Conservation (phyloP, 2,329 filamentous ascomycete species). For the Cryphonectria japonica region DNA sequence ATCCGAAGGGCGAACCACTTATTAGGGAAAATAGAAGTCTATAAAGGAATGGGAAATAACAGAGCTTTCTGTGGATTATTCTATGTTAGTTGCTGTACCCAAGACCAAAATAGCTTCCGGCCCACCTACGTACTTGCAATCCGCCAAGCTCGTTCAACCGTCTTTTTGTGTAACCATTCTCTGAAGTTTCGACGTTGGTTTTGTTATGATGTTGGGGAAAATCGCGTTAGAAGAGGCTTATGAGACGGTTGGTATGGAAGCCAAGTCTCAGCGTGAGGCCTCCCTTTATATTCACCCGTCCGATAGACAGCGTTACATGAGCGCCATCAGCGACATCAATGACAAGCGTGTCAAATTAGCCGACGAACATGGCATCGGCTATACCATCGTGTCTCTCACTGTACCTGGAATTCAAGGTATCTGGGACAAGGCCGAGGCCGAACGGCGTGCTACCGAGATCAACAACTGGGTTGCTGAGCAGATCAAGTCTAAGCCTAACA, state of each 20-base stretch:
- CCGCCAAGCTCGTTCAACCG: neutral
- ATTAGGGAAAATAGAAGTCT: neutral
- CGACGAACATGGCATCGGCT: constrained; percentile 49
- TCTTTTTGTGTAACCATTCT: neutral
- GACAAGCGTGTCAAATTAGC: constrained; percentile 34
- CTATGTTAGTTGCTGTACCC: neutral
- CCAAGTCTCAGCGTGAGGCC: constrained; percentile 25
- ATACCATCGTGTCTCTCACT: constrained; percentile 53
- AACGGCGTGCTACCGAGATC: constrained; percentile 46
- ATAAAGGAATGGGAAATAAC: neutral
- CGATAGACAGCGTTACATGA: constrained; percentile 23
- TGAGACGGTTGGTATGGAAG: constrained; percentile 23
- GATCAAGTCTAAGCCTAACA: constrained; percentile 44
- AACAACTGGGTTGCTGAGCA: constrained; percentile 46
- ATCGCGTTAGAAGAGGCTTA: constrained; percentile 28
- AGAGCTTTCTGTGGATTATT: neutral
- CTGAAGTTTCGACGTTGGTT: no score
- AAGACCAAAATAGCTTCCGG: neutral
- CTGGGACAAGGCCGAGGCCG: constrained; percentile 46
- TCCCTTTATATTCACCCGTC: constrained; percentile 22
- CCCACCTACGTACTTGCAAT: neutral
- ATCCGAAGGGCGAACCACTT: neutral
- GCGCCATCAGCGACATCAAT: constrained; percentile 30
- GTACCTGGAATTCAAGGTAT: constrained; percentile 53
- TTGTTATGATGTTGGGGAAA: constrained; percentile 22